Evolutionary conservation across 148 eudicot genomes (phyloP).

Genomic region (Rheum nobile): DNA sequence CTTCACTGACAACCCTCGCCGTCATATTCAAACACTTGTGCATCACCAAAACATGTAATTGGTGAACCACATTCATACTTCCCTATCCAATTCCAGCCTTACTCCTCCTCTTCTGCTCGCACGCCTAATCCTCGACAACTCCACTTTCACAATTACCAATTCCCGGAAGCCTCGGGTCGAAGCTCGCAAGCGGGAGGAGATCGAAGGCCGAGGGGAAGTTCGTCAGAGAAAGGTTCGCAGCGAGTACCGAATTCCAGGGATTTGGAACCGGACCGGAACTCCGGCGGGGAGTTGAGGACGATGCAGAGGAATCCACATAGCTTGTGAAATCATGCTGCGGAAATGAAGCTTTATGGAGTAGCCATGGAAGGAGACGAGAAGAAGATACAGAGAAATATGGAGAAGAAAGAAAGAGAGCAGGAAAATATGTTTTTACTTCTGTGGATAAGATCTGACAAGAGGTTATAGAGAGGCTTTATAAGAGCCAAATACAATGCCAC

Average conservation of each 20-base stretch:
- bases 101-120: constrained; percentile 9
- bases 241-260: constrained; percentile 25
- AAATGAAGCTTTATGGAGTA: no score
- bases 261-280: constrained; percentile 4
- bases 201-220: constrained; percentile 23
- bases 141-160: not conserved
- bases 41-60: constrained; percentile 34
- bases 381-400: no score
- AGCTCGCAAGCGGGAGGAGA: constrained; percentile 17
- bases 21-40: constrained; percentile 40
- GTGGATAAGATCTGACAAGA: no score
- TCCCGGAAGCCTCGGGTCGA: not conserved
- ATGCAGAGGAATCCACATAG: constrained; percentile 56
- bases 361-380: no score
- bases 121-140: not conserved
- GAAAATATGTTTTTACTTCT: no score
- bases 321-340: no score
- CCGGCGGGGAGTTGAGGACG: constrained; percentile 18
- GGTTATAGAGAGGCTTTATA: no score
- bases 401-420: no score
- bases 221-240: constrained; percentile 22
- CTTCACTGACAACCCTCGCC: constrained; percentile 28
- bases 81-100: constrained; percentile 35
- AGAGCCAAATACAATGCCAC: no score
- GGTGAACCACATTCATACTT: constrained; percentile 49